Conservation (phyloP, 805 yeast genomes). For the Starmerella cellae region DNA sequence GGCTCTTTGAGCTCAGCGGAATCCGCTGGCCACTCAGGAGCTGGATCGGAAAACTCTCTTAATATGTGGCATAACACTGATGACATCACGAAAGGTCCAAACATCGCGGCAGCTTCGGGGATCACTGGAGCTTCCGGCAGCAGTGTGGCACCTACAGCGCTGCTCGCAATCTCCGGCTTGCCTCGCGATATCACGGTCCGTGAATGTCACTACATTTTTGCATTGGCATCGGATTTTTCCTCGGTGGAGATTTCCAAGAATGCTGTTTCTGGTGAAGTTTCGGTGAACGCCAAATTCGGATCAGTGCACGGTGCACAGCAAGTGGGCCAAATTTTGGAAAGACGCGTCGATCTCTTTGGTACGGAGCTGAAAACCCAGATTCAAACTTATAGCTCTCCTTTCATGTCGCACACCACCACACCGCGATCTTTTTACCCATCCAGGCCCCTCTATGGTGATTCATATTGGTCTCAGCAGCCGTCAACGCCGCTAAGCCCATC, state of each 20-base stretch:
- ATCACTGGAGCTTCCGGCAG: not conserved
- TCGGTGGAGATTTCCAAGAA: constrained; percentile 26
- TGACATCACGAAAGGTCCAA: not conserved
- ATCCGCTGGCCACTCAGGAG: not conserved
- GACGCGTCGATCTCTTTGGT: constrained; percentile 23
- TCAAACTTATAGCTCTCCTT: constrained; percentile 7
- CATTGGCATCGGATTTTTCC: constrained; percentile 30
- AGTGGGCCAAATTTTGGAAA: constrained; percentile 23
- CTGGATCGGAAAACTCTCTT: constrained; percentile 2
- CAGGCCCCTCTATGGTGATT: constrained; percentile 16
- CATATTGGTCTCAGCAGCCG: constrained; percentile 18
- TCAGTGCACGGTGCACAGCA: constrained; percentile 23
- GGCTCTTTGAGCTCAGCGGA: constrained; percentile 6
- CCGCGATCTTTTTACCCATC: constrained; percentile 12
- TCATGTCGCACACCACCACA: constrained; percentile 4
- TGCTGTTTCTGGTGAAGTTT: constrained; percentile 20
- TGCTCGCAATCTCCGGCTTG: constrained; percentile 25
- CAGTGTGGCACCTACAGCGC: constrained; percentile 1
- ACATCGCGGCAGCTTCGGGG: not conserved
- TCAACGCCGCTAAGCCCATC: constrained; percentile 14
- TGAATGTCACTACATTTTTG: constrained; percentile 30
- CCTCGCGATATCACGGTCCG: constrained; percentile 30
- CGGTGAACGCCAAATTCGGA: constrained; percentile 25
- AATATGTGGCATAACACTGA: constrained; percentile 8
- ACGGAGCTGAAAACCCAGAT: constrained; percentile 11